Evolutionary conservation across 371 early-diverging fungal genomes (phyloP).

Genomic region (Mucor irregularis): DNA sequence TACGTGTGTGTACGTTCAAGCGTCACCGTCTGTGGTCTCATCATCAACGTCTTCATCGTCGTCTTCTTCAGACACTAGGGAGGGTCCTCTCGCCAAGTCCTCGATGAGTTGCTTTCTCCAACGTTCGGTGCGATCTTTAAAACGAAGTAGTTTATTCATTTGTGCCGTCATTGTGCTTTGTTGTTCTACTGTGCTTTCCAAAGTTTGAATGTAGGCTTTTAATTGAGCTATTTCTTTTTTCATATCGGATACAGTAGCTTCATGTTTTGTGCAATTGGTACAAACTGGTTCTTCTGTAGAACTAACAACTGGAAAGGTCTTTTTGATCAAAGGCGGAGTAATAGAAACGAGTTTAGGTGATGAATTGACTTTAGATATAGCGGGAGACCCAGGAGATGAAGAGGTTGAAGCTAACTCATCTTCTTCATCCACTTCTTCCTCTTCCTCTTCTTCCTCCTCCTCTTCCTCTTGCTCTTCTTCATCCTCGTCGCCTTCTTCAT

Average conservation of each 20-base stretch:
- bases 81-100: constrained; percentile 24
- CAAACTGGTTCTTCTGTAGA: no score
- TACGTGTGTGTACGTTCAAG: background rate
- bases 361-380: background rate
- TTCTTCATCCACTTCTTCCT: constrained; percentile 8
- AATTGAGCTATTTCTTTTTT: constrained; percentile 16
- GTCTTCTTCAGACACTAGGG: constrained; percentile 9
- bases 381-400: constrained; percentile 30
- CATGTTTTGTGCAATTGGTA: constrained; percentile 18
- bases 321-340: constrained; percentile 1
- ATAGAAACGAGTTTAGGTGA: background rate
- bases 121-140: constrained; percentile 15
- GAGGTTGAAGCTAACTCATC: constrained; percentile 31
- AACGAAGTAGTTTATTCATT: constrained; percentile 14
- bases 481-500: background rate
- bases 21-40: background rate
- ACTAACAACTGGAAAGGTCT: no score
- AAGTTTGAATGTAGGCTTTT: constrained; percentile 13
- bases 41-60: constrained; percentile 19
- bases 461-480: background rate
- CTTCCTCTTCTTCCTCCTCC: constrained; percentile 5
- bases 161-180: constrained; percentile 1
- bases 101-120: constrained; percentile 28
- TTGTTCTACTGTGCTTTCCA: constrained; percentile 21
- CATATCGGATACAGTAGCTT: constrained; percentile 12